A percentile compares a stretch with the other conserved stretches of the same genome.
Evolutionary conservation across 2,329 filamentous ascomycete genomes (phyloP).

Genomic region (Cladosporium sp.): DNA sequence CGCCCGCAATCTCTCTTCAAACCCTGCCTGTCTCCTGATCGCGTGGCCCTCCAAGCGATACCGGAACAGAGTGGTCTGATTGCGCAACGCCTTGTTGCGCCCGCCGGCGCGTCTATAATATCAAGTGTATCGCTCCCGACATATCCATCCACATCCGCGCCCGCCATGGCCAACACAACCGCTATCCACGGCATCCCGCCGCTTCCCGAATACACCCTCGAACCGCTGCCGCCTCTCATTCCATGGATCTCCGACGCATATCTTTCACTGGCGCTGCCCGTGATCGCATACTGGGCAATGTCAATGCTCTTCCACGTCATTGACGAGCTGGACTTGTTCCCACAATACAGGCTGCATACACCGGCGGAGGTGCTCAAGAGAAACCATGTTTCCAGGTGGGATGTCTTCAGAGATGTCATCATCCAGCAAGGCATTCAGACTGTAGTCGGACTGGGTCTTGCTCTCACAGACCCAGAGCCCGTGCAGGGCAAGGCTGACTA

Average conservation of each 20-base stretch:
- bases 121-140: background rate
- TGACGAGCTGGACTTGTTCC: slow-evolving; percentile 79
- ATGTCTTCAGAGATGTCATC: slow-evolving; percentile 86
- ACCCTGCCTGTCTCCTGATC: slow-evolving; percentile 16
- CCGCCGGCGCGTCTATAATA: slow-evolving; percentile 7
- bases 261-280: slow-evolving; percentile 69
- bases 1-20: slow-evolving; percentile 1
- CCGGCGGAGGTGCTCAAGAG: slow-evolving; percentile 84
- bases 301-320: slow-evolving; percentile 85
- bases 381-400: slow-evolving; percentile 79
- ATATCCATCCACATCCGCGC: slow-evolving; percentile 1
- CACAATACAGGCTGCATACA: slow-evolving; percentile 90
- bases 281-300: slow-evolving; percentile 82
- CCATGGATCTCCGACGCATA: slow-evolving; percentile 77
- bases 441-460: slow-evolving; percentile 62
- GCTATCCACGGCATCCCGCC: slow-evolving; percentile 66
- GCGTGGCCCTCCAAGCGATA: slow-evolving; percentile 11
- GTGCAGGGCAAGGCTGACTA: slow-evolving; percentile 75
- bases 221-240: slow-evolving; percentile 66
- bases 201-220: slow-evolving; percentile 75
- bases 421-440: slow-evolving; percentile 91
- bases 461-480: slow-evolving; percentile 68
- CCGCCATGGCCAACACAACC: slow-evolving; percentile 38
- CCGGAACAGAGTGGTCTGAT: slow-evolving; percentile 12
- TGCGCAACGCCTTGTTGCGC: slow-evolving; percentile 7